Evolutionary conservation across 1,284 basidiomycete species (phyloP).

Genomic region (Calocybe gambosa): DNA sequence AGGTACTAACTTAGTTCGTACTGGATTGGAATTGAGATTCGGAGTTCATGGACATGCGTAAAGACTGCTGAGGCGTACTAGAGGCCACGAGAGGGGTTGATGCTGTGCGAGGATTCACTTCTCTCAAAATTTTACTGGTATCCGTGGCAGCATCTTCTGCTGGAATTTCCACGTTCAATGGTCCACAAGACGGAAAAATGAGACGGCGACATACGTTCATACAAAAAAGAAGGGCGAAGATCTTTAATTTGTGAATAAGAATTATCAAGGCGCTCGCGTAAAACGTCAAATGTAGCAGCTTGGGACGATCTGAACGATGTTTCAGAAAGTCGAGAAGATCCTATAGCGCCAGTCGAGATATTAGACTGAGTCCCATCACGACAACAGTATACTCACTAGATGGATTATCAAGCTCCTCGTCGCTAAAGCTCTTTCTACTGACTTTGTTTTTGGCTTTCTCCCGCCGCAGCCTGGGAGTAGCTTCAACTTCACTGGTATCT

Average conservation of each 20-base stretch:
- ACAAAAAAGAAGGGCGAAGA: conserved; percentile 24
- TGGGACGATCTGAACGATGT: conserved; percentile 36
- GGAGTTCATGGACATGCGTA: conserved; percentile 47
- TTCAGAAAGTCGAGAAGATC: conserved; percentile 26
- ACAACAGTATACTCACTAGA: conserved; percentile 38
- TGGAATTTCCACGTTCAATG: conserved; percentile 16
- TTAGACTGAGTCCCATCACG: conserved; percentile 6
- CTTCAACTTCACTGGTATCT: conserved; percentile 55
- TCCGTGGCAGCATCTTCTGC: conserved; percentile 33
- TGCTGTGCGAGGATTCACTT: conserved; percentile 30
- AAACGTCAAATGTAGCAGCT: conserved; percentile 41
- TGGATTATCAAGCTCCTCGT: conserved; percentile 56
- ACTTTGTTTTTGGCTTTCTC: conserved; percentile 42
- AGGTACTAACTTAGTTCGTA: conserved; percentile 27
- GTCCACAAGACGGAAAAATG: conserved; percentile 7
- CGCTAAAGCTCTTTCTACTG: conserved; percentile 56
- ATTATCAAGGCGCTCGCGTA: conserved; percentile 41
- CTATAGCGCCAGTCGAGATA: conserved; percentile 19
- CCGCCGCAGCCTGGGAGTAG: conserved; percentile 39
- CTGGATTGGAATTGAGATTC: conserved; percentile 52
- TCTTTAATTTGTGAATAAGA: conserved; percentile 33
- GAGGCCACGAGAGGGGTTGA: conserved; percentile 40
- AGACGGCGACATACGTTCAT: conserved; percentile 25
- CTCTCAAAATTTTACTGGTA: conserved; percentile 30
- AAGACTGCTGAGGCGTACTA: conserved; percentile 51